These are phyloP conservation scores for Arabidopsis suecica DNA, from an alignment of 345 rosid species.

Conservation along the genomic window DNA sequence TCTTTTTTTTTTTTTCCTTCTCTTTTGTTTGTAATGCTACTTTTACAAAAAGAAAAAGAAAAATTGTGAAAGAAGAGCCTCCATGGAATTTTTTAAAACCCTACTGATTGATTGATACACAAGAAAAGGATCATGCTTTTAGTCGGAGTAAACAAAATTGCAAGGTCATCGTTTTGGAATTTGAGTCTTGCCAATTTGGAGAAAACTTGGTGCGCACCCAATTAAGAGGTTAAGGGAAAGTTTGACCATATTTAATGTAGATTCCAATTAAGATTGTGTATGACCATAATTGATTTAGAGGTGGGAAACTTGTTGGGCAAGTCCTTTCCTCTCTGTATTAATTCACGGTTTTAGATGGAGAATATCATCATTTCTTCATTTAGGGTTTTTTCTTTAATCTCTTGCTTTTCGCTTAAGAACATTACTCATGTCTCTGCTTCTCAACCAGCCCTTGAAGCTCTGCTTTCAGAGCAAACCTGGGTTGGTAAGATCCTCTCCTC, in stretches of 20 bases:
- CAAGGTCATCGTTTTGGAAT: too few species aligned
- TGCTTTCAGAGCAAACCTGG: too few species aligned
- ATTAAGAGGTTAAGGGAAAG: background rate
- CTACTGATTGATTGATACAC: background rate
- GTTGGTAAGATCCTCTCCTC: too few species aligned
- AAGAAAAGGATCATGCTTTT: too few species aligned
- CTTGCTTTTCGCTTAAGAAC: background rate
- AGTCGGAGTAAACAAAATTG: too few species aligned
- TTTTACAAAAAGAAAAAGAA: background rate
- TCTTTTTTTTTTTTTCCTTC: background rate
- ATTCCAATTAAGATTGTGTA: background rate
- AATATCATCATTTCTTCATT: background rate
- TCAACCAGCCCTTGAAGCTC: background rate
- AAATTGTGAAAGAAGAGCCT: background rate
- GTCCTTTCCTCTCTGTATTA: background rate
- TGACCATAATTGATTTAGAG: background rate
- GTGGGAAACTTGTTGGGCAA: background rate
- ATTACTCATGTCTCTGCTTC: background rate
- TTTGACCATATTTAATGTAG: background rate
- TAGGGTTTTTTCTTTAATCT: background rate
- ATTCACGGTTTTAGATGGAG: background rate
- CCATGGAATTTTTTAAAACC: background rate
- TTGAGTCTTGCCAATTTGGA: background rate
- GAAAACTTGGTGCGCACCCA: background rate
- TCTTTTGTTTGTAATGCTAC: slow-evolving; percentile 14